These are phyloP conservation scores for Diaporthe sp. DNA, from an alignment of 2,329 filamentous ascomycete genomes.

Conservation along the genomic window DNA sequence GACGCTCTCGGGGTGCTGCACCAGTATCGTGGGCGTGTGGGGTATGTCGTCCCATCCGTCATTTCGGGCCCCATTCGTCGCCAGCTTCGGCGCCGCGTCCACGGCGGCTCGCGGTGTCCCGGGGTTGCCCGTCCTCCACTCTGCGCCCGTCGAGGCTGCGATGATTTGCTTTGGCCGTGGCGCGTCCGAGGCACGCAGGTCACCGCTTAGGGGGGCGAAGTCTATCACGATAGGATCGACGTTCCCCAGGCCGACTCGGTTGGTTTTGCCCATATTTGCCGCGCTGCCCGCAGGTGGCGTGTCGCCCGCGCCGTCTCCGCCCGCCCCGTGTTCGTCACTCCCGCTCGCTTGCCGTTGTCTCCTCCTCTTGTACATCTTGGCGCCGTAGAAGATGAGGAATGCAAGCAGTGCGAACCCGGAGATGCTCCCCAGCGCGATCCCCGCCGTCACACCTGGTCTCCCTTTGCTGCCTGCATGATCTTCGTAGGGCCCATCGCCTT, in stretches of 20 bases:
- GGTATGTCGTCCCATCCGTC: slow-evolving; percentile 13
- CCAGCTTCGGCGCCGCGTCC: slow-evolving; percentile 58
- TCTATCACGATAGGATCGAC: slow-evolving; percentile 33
- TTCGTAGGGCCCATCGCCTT: background rate
- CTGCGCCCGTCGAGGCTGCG: slow-evolving; percentile 32
- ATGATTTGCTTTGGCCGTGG: background rate
- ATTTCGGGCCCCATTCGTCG: background rate
- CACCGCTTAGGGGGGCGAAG: background rate
- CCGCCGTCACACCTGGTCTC: slow-evolving; percentile 6
- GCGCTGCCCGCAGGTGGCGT: background rate
- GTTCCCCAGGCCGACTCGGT: background rate
- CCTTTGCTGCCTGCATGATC: background rate
- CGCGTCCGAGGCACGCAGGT: background rate
- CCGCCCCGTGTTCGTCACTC: background rate
- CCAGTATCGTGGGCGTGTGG: slow-evolving; percentile 24
- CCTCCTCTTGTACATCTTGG: slow-evolving; percentile 10
- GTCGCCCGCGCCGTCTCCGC: background rate
- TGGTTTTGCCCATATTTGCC: background rate
- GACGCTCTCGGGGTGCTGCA: slow-evolving; percentile 29
- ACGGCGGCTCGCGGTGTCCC: slow-evolving; percentile 79
- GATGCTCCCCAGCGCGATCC: slow-evolving; percentile 30
- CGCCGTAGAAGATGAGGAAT: slow-evolving; percentile 9
- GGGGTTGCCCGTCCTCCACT: slow-evolving; percentile 31
- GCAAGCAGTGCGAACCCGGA: slow-evolving; percentile 21
- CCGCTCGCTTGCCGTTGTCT: background rate